Conservation (phyloP, 176 grass and related monocot genomes). For the Melocanna baccifera region DNA sequence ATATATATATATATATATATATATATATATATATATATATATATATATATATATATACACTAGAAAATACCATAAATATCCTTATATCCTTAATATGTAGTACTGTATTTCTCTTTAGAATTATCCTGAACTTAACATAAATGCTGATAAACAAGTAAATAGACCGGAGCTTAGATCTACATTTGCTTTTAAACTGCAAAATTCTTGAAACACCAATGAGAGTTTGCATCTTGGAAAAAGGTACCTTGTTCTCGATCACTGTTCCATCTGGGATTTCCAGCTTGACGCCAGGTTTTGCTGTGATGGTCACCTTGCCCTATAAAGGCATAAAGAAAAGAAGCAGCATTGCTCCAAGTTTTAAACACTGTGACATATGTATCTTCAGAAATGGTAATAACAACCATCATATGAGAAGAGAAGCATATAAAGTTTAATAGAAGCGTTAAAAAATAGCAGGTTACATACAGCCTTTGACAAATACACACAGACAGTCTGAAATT, state of each 20-base stretch:
- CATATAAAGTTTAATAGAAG: not conserved
- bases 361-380: not conserved
- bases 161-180: not conserved
- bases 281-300: slow-evolving; percentile 66
- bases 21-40: too few species aligned
- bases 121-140: not conserved
- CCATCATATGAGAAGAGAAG: not conserved
- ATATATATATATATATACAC: too few species aligned
- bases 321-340: slow-evolving; percentile 1
- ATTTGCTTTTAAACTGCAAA: slow-evolving; percentile 15
- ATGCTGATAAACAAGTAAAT: not conserved
- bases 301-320: slow-evolving; percentile 66
- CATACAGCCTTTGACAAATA: not conserved
- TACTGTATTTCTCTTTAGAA: not conserved
- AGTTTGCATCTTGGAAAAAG: not conserved
- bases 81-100: too few species aligned
- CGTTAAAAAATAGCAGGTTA: slow-evolving; percentile 18
- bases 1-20: too few species aligned
- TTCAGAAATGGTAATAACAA: not conserved
- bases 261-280: slow-evolving; percentile 72
- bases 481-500: not conserved
- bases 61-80: too few species aligned
- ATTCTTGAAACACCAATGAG: not conserved
- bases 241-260: slow-evolving; percentile 75
- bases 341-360: not conserved